A percentile compares a stretch with the other conserved stretches of the same genome.
Evolutionary conservation across 2,329 filamentous ascomycete species (phyloP).

Genomic region (Chaetoscypha palmicola): DNA sequence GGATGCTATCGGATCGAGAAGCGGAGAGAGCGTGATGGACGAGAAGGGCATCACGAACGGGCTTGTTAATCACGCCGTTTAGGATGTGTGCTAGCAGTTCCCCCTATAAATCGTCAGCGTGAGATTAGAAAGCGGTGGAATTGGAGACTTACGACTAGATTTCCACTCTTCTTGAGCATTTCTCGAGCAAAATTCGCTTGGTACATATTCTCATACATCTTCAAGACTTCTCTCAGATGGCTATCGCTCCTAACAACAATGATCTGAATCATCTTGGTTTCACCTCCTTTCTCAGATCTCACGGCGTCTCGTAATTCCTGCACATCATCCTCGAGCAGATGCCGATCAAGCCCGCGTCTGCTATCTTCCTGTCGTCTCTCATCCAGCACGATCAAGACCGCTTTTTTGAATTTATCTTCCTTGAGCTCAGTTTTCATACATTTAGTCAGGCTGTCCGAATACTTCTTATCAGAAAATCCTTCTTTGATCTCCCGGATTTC

Average conservation of each 20-base stretch:
- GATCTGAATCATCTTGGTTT: conserved; percentile 80
- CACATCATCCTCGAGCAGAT: conserved; percentile 65
- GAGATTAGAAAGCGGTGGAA: background rate
- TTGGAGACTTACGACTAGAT: conserved; percentile 70
- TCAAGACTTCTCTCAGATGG: conserved; percentile 74
- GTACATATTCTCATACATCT: conserved; percentile 67
- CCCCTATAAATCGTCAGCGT: conserved; percentile 48
- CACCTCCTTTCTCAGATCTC: conserved; percentile 70
- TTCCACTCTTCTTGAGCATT: conserved; percentile 80
- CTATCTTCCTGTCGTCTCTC: conserved; percentile 74
- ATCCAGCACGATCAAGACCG: conserved; percentile 76
- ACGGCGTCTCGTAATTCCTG: conserved; percentile 62
- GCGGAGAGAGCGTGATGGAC: conserved; percentile 82
- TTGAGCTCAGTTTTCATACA: conserved; percentile 93
- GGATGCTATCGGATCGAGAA: conserved; percentile 56
- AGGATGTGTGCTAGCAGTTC: conserved; percentile 92
- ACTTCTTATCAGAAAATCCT: conserved; percentile 86
- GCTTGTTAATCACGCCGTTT: conserved; percentile 93
- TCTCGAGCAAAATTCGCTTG: conserved; percentile 79
- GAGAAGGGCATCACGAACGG: conserved; percentile 84
- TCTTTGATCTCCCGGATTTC: conserved; percentile 84
- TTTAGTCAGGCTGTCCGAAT: conserved; percentile 68
- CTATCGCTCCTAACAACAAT: conserved; percentile 72
- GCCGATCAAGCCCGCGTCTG: conserved; percentile 20
- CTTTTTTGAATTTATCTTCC: conserved; percentile 91